Evolutionary conservation across 345 rosid genomes (phyloP), one percentile per base, ranked within the genome.

Genomic region (Salix purpurea): DNA sequence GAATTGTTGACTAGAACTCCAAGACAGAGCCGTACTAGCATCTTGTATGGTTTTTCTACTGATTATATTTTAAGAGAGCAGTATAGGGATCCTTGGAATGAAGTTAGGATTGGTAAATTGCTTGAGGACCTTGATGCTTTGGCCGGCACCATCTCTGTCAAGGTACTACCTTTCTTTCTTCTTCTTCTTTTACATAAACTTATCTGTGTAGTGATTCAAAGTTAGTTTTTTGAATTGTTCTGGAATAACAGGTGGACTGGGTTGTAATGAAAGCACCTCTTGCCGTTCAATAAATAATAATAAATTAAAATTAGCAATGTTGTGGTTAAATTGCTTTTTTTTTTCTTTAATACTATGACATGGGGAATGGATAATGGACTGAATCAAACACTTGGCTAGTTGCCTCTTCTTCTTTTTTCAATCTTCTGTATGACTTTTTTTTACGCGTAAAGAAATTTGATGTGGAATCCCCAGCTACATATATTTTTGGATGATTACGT

Each of bases 111-210:
- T 61, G 97, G 97, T 69, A 93, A 89, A 64, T 80, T 93, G 90
- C 93, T 91, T 16, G 97, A 93, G 81, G 98, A 93, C 76, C 97
- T 91, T 78, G 98, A 93, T 86, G 97, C 96, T 82, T 87, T 91
- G 65, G 97, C 97, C 50, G 97, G 97, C 73, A 88, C 97, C 76
- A 93, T 93, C 81, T 91, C 98, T 23, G 93, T 93, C 79, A 90
- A 90, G 97, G 97, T 92, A 73, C 32, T 56, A 1, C 18, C 23
- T 5, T 32, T 40, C 48, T 15, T 11, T 13, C 24, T 37, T 68
- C 15, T 28, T 39, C 44, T 40, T 40, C 44, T 40, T 40, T 40
- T 0, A 4, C 24, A 24, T 19, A n/a, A n/a, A 21, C 4, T 10
- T 21, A 46, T 72, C 65, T 69, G 75, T 71, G 68, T 62, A n/a